Evolutionary conservation across 768 basidiomycete genomes (phyloP).

Genomic region (Cytidiella melzeri): DNA sequence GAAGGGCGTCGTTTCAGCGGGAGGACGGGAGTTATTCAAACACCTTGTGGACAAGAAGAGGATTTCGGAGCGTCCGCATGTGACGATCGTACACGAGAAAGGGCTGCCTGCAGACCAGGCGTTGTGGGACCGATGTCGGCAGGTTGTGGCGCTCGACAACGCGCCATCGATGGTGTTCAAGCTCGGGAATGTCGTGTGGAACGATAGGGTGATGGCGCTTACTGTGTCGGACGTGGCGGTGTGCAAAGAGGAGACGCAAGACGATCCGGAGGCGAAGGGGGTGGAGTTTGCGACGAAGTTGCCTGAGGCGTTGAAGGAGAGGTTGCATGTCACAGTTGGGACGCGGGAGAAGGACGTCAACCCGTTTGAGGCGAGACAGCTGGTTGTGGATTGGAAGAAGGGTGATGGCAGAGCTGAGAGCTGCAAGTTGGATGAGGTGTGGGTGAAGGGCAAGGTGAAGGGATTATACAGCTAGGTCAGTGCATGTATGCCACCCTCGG

Average conservation of each 20-base stretch:
- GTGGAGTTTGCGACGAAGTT: slow-evolving; percentile 43
- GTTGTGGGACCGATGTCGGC: slow-evolving; percentile 50
- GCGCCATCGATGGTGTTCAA: slow-evolving; percentile 56
- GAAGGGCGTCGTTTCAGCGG: slow-evolving; percentile 24
- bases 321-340: slow-evolving; percentile 87
- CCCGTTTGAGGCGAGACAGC: slow-evolving; percentile 61
- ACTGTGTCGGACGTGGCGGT: slow-evolving; percentile 56
- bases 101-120: slow-evolving; percentile 26
- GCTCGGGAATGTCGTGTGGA: slow-evolving; percentile 64
- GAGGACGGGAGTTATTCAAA: slow-evolving; percentile 41
- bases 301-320: slow-evolving; percentile 36
- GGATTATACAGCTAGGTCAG: slow-evolving; percentile 13
- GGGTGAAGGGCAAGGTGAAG: slow-evolving; percentile 22
- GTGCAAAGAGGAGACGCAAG: slow-evolving; percentile 23
- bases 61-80: slow-evolving; percentile 62
- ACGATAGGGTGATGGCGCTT: slow-evolving; percentile 75
- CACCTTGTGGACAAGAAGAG: slow-evolving; percentile 38
- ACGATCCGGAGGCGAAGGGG: slow-evolving; percentile 25
- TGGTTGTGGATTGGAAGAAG: slow-evolving; percentile 51
- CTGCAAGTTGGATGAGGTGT: slow-evolving; percentile 18
- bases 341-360: slow-evolving; percentile 45
- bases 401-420: slow-evolving; percentile 19
- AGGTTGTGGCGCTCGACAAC: slow-evolving; percentile 20
- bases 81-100: slow-evolving; percentile 79
- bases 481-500: no score